These are phyloP conservation scores for Kodamaea kaohsiungensis DNA, from an alignment of 805 yeast genomes.

Conservation along the genomic window DNA sequence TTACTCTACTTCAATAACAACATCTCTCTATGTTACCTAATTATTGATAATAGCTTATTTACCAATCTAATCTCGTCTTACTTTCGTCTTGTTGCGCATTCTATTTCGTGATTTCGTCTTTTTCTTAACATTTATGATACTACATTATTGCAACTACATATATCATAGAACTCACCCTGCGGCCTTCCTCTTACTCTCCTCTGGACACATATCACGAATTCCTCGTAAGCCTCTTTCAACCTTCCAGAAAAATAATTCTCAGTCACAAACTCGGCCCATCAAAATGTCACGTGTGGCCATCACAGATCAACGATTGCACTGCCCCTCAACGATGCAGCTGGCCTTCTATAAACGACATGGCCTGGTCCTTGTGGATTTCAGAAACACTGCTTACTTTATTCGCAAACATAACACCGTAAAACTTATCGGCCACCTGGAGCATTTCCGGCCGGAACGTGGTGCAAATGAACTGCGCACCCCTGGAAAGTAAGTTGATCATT, in stretches of 20 bases:
- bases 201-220: background rate
- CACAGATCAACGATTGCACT: background rate
- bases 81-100: background rate
- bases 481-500: constrained; percentile 64
- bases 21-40: background rate
- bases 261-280: background rate
- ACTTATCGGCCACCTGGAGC: constrained; percentile 81
- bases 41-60: background rate
- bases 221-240: background rate
- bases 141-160: too few relatives aligned
- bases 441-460: constrained; percentile 95
- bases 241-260: background rate
- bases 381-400: constrained; percentile 79
- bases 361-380: constrained; percentile 70
- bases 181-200: background rate
- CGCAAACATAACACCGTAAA: constrained; percentile 82
- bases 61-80: background rate
- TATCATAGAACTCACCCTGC: too few relatives aligned
- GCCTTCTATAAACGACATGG: constrained; percentile 82
- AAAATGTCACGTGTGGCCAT: background rate
- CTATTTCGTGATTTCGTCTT: background rate
- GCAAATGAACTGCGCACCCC: constrained; percentile 85
- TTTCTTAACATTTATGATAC: too few relatives aligned
- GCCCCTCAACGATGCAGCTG: constrained; percentile 33
- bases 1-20: background rate